phyloP scores from a whole-genome alignment of 2,329 filamentous ascomycete species.

The Trichoderma pleuroti region DNA sequence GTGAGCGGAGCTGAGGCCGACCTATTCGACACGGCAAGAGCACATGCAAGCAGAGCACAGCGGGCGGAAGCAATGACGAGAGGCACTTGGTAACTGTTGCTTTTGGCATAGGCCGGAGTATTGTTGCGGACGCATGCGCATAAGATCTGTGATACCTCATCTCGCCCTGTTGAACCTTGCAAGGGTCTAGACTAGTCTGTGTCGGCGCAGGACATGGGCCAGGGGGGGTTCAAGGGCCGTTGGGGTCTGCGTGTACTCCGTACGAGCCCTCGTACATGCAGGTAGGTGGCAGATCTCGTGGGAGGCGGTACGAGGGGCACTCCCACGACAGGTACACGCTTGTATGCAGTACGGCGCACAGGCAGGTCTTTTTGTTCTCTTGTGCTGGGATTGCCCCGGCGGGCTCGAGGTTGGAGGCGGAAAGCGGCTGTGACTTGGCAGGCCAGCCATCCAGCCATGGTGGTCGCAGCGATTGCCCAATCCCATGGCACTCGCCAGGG shows the following conservation, averaged over 20 bases:
- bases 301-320: background rate
- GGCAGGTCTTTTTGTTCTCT: background rate
- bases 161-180: constrained; percentile 34
- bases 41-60: background rate
- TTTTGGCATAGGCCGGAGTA: constrained; percentile 29
- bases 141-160: constrained; percentile 42
- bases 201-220: constrained; percentile 19
- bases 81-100: constrained; percentile 1
- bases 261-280: background rate
- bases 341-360: background rate
- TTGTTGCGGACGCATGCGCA: constrained; percentile 31
- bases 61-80: constrained; percentile 15
- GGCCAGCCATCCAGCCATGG: background rate
- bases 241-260: background rate
- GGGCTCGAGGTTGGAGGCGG: background rate
- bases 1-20: background rate
- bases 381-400: background rate
- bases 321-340: background rate
- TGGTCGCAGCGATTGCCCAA: constrained; percentile 12
- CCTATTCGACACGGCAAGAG: background rate
- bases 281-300: constrained; percentile 19
- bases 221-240: constrained; percentile 16
- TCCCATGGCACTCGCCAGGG: constrained; percentile 5
- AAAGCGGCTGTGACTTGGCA: background rate
- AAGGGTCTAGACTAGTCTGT: constrained; percentile 14